Conservation (phyloP, 768 basidiomycete species). For the Suillus alpinus region DNA sequence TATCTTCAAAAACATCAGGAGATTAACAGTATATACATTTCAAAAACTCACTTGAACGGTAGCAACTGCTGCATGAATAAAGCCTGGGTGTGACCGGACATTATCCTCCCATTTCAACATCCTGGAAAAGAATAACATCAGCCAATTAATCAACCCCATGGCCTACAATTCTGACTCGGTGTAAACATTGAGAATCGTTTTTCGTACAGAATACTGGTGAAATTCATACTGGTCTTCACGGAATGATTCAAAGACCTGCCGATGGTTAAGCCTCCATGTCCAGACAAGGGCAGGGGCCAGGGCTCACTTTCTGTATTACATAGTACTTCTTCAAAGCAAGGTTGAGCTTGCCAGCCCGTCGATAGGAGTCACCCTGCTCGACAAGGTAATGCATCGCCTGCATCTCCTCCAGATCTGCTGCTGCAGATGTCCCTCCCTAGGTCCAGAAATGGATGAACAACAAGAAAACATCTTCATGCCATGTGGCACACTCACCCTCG, state of each 20-base stretch:
- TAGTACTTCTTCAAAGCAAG: constrained; percentile 86
- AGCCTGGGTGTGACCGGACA: constrained; percentile 73
- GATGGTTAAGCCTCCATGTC: constrained; percentile 7
- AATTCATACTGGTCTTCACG: constrained; percentile 99
- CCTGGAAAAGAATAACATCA: constrained; percentile 36
- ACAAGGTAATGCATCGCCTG: constrained; percentile 85
- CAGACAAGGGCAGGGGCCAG: constrained; percentile 1
- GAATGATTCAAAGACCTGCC: constrained; percentile 75
- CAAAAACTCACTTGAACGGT: constrained; percentile 56
- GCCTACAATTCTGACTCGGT: constrained; percentile 55
- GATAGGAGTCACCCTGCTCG: constrained; percentile 77
- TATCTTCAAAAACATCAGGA: constrained; percentile 47
- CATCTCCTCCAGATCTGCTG: constrained; percentile 89
- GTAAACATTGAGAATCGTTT: constrained; percentile 85
- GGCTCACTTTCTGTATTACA: constrained; percentile 64
- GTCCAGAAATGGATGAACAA: neutral
- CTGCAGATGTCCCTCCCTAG: constrained; percentile 86
- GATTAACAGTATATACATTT: constrained; percentile 5
- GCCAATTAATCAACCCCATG: constrained; percentile 4
- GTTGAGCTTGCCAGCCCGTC: constrained; percentile 60
- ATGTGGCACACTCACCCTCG: constrained; percentile 60
- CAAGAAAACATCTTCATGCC: neutral
- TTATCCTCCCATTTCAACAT: constrained; percentile 80
- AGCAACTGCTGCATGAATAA: constrained; percentile 67
- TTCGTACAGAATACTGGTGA: constrained; percentile 91